These are phyloP conservation scores for Mortierella sp. DNA, from an alignment of 371 early-diverging fungal genomes.

Conservation along the genomic window DNA sequence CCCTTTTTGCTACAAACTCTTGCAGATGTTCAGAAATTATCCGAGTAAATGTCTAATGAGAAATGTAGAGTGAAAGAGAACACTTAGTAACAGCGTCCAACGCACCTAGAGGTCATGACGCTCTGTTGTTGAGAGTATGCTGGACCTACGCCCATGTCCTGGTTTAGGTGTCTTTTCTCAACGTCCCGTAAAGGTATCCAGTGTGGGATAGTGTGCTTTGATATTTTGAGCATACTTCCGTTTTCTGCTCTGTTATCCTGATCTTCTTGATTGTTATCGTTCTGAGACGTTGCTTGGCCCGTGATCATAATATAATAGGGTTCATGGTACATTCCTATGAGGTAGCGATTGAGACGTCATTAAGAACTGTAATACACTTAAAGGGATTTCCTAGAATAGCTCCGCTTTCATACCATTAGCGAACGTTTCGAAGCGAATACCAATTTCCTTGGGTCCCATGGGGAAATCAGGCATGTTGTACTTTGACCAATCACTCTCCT, in stretches of 20 bases:
- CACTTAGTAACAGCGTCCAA: too few relatives aligned
- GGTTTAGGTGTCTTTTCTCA: conserved; percentile 37
- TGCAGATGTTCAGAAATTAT: conserved; percentile 39
- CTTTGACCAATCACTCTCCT: conserved; percentile 18
- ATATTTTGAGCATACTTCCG: conserved; percentile 8
- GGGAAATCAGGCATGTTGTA: conserved; percentile 16
- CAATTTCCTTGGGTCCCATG: conserved; percentile 24
- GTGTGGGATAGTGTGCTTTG: conserved; percentile 49
- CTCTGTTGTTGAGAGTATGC: background rate
- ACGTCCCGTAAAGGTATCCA: conserved; percentile 44
- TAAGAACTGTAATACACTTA: background rate
- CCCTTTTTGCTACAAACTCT: conserved; percentile 23
- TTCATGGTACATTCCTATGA: conserved; percentile 39
- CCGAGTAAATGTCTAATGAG: conserved; percentile 28
- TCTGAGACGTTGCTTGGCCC: background rate
- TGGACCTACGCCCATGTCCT: conserved; percentile 37
- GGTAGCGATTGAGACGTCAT: background rate
- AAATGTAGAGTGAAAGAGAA: background rate
- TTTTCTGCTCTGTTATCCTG: conserved; percentile 1
- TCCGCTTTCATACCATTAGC: conserved; percentile 21
- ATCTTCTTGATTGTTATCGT: background rate
- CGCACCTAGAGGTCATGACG: too few relatives aligned
- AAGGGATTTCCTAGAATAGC: background rate
- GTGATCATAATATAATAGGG: conserved; percentile 48
- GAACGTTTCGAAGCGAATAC: conserved; percentile 51